Percentiles rank a stretch among this genome's conserved stretches.
Conservation (phyloP, 257 asterid genomes). For the Knoxia roxburghii region DNA sequence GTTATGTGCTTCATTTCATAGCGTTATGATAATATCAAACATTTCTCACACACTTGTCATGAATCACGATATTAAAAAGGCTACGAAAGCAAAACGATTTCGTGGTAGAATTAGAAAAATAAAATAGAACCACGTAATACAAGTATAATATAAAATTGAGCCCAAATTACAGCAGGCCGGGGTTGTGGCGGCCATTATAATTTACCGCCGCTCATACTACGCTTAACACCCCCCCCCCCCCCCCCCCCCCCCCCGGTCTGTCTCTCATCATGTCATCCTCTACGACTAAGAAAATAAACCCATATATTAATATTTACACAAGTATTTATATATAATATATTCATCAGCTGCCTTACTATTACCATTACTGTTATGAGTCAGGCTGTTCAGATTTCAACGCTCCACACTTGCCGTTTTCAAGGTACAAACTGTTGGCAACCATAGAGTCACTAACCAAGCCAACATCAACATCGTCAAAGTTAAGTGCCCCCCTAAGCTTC, state of each 20-base stretch:
- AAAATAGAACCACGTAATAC: too few relatives aligned
- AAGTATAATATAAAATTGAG: too few relatives aligned
- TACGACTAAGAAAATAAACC: slow-evolving; percentile 3
- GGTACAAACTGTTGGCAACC: slow-evolving; percentile 67
- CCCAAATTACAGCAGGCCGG: too few relatives aligned
- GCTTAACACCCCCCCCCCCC: too few relatives aligned
- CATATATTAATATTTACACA: slow-evolving; percentile 36
- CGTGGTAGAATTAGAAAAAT: not conserved
- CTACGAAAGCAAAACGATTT: not conserved
- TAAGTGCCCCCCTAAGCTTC: slow-evolving; percentile 65
- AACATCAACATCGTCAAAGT: slow-evolving; percentile 73
- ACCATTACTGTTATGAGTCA: slow-evolving; percentile 30
- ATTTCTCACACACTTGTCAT: too few relatives aligned
- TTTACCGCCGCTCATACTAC: slow-evolving; percentile 49
- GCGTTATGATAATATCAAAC: too few relatives aligned
- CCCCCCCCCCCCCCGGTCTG: too few relatives aligned
- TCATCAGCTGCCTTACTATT: too few relatives aligned
- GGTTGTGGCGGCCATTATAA: slow-evolving; percentile 63
- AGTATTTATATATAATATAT: too few relatives aligned
- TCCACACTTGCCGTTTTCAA: slow-evolving; percentile 50
- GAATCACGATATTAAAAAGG: too few relatives aligned
- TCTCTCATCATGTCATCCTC: too few relatives aligned
- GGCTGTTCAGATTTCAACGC: slow-evolving; percentile 71
- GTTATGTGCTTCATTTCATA: too few relatives aligned
- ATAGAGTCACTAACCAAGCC: slow-evolving; percentile 87